Base-by-base conservation (phyloP, 73 alveolate genomes). In the Vitrella brassicaformis region DNA sequence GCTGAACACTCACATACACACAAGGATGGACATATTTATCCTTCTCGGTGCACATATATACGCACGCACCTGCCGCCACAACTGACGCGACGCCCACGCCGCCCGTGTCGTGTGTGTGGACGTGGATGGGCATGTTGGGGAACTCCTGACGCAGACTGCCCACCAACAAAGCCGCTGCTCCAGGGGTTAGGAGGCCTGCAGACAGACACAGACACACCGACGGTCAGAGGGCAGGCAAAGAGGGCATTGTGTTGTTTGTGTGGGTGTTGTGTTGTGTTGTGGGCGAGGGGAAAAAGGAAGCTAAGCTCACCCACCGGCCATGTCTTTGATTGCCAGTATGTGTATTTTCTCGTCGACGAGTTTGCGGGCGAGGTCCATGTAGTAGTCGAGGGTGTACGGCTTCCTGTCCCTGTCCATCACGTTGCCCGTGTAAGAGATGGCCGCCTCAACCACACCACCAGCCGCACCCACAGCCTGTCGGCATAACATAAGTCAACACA, bases 351-450 rank as follows among this genome's bases (percentile, higher is more conserved):
- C 22, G 14, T 4, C 56, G 14, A 14, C 56, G 22, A 39, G 56
- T 28, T 30, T 30, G 29, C 29, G 0, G 28, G 46, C 27, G 31
- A 68, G 56, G 4, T 68, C 73, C 28, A 18, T 4, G 73, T 30
- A 68, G 64, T 68, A 68, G 73, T 29, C 73, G 25, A 68, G 56
- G 64, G 73, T 68, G 66, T 68, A 68, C 28, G 29, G 27, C 73
- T 68, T 68, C 66, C 56, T 39, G 22, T 39, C 56, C 22, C 64
- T 47, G 30, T 30, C 29, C 56, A 30, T 0, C 46, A 68, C 27
- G 30, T 68, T 31, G 0, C 73, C 73, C 0, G 73, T 30, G 56
- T n/a, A 68, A 22, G 46, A 28, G 46, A 68, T 68, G 65, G 73
- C 73, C 14, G 29, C 56, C 73, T 68, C 73, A 0, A 31, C 73